Evolutionary conservation across 495 filamentous ascomycete genomes (phyloP), one percentile per base, ranked within the genome.

Genomic region (Penicillium dipodomyicola): DNA sequence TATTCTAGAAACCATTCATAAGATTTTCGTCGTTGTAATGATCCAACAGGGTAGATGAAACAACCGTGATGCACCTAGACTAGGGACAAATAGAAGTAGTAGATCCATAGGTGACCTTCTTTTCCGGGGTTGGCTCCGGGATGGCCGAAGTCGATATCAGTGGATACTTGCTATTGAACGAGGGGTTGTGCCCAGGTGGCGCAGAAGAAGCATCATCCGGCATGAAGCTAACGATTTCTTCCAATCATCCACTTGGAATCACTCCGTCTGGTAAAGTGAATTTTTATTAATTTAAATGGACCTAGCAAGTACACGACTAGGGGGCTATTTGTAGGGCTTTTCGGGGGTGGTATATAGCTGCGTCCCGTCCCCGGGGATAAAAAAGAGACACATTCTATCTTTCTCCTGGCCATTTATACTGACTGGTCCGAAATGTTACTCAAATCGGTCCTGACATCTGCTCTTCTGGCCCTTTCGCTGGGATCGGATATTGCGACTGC

Each of bases 371-470:
- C 1, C 37, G 5, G 1, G 14, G 7, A n/a, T 33, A 29, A 41
- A 27, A 39, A 41, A 33, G n/a, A 20, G 11, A 20, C 29, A 40
- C 32, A 56, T 37, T 41, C 41, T 37, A 10, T 39, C 30, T 20
- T 20, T 40, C 8, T 19, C 12, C 37, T 32, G 35, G 46, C 33
- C 49, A 30, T 40, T 15, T 15, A 33, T 23, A 27, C 39, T 19
- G 4, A 20, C 11, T 4, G 30, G 30, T 44, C 5, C 47, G 67
- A 27, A 29, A 74, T 76, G 72, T 52, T 65, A 49, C 61, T 75
- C 35, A 67, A 60, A 52, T 62, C 65, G 9, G 17, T 72, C 9
- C 17, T 77, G 50, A 67, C 68, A 22, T 57, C 68, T 48, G 64
- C 67, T 27, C 42, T 69, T 17, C 29, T 75, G 20, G 65, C 67